A percentile compares a stretch with the other conserved stretches of the same genome.
These are phyloP conservation scores for Globisporangium paroecandrum DNA, from an alignment of 352 stramenopile genomes.

Conservation along the genomic window DNA sequence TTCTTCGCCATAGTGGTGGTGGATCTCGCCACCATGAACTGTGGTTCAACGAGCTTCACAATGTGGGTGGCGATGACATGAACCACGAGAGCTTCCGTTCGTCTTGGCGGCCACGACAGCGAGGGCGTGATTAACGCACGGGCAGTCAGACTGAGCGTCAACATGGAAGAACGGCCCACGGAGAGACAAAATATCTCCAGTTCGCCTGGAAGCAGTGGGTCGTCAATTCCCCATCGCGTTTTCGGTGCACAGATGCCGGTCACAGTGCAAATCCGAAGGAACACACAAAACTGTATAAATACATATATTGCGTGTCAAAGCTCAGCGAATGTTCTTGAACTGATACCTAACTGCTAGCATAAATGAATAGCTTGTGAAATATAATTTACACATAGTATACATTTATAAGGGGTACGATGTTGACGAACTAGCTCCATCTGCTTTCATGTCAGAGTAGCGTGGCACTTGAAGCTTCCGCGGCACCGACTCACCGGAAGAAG, in stretches of 20 bases:
- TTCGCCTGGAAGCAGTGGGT: not conserved
- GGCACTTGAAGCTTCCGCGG: not conserved
- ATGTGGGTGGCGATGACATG: not conserved
- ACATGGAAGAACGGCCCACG: not conserved
- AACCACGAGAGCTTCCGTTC: not conserved
- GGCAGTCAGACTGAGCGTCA: not conserved
- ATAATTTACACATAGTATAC: not conserved
- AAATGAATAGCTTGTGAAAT: not conserved
- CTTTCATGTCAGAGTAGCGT: not conserved
- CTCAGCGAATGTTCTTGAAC: too few species aligned
- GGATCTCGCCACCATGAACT: not conserved
- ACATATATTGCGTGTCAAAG: not conserved
- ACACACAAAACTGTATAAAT: not conserved
- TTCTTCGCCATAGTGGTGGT: not conserved
- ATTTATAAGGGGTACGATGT: not conserved
- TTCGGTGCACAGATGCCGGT: not conserved
- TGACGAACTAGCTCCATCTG: not conserved
- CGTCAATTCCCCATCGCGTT: not conserved
- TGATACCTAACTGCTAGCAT: not conserved
- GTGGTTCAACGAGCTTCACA: not conserved
- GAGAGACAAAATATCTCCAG: not conserved
- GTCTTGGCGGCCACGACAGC: not conserved
- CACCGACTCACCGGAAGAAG: not conserved
- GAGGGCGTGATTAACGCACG: not conserved
- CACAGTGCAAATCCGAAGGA: not conserved